Conservation (phyloP, 352 stramenopile genomes). For the Elongisporangium prolatum region DNA sequence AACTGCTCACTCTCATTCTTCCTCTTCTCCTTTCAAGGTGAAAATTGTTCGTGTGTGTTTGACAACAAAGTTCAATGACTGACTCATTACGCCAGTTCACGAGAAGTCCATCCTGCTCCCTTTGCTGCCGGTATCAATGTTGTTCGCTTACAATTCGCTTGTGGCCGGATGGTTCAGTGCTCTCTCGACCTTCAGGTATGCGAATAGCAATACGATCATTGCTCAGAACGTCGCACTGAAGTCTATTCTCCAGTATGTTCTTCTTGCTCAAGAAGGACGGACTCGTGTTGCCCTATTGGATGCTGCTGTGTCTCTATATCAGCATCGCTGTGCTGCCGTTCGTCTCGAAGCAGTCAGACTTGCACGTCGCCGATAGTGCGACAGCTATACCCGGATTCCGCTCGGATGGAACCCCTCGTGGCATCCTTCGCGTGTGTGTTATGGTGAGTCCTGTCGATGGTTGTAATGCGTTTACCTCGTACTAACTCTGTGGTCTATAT, state of each 20-base stretch:
- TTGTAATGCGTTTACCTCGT: background rate
- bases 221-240: background rate
- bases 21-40: conserved; percentile 95
- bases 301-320: conserved; percentile 49
- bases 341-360: conserved; percentile 18
- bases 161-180: conserved; percentile 74
- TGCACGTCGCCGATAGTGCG: conserved; percentile 12
- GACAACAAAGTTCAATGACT: background rate
- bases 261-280: conserved; percentile 84
- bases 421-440: conserved; percentile 35
- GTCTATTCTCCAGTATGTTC: conserved; percentile 53
- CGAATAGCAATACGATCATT: background rate
- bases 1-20: conserved; percentile 93
- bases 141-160: conserved; percentile 60
- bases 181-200: conserved; percentile 80
- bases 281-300: conserved; percentile 64
- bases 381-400: conserved; percentile 33
- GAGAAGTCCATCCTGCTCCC: conserved; percentile 96
- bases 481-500: background rate
- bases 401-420: conserved; percentile 24
- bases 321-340: conserved; percentile 42
- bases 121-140: conserved; percentile 88
- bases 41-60: background rate
- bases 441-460: conserved; percentile 2
- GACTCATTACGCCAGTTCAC: conserved; percentile 66